Conservation (phyloP, 257 asterid genomes). For the Primulina huaijiensis region DNA sequence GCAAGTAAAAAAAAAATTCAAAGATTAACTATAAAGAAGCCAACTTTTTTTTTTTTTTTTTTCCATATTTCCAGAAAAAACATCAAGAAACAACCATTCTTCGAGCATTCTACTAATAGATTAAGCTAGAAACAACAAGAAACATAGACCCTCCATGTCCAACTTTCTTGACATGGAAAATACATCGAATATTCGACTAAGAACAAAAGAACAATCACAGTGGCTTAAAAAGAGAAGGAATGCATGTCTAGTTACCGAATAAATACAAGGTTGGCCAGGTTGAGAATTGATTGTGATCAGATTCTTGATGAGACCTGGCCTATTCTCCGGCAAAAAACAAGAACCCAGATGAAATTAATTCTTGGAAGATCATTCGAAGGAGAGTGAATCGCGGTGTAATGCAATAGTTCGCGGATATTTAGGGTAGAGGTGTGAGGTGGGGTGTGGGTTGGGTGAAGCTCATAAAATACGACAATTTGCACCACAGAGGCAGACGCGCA, state of each 20-base stretch:
- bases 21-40: not conserved
- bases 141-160: slow-evolving; percentile 10
- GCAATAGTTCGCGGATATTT: not conserved
- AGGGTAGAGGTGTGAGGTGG: too few relatives aligned
- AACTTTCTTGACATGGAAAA: not conserved
- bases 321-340: not conserved
- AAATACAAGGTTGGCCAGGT: not conserved
- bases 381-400: not conserved
- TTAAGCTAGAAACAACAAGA: not conserved
- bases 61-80: not conserved
- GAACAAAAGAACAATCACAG: not conserved
- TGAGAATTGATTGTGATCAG: not conserved
- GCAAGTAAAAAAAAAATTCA: too few relatives aligned
- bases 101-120: not conserved
- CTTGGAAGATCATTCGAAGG: not conserved
- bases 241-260: not conserved
- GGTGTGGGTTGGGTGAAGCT: not conserved
- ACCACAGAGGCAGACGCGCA: not conserved
- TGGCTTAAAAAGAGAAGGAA: not conserved
- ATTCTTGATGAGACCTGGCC: not conserved
- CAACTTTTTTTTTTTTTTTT: not conserved
- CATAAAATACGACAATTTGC: too few relatives aligned
- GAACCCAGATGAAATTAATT: not conserved
- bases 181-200: not conserved
- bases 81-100: slow-evolving; percentile 14